phyloP scores from a whole-genome alignment of 495 filamentous ascomycete genomes.

The Neurospora sp. region DNA sequence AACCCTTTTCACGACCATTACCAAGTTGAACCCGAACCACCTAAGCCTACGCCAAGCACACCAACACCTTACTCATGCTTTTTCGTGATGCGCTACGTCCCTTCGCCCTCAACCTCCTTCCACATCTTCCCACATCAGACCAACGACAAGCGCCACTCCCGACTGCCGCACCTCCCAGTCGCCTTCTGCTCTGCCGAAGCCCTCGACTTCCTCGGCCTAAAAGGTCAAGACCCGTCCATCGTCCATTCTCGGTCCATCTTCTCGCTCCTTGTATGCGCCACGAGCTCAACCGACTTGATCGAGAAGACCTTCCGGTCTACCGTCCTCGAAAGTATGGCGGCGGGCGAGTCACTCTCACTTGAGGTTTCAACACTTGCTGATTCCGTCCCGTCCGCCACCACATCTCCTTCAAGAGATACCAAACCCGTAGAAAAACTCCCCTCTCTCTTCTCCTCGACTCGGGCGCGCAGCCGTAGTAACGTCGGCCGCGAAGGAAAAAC shows the following conservation, averaged over 20 bases:
- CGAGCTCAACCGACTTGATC: slow-evolving; percentile 20
- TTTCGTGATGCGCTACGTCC: slow-evolving; percentile 16
- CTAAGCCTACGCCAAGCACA: slow-evolving; percentile 16
- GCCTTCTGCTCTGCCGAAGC: slow-evolving; percentile 20
- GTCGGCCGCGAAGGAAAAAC: slow-evolving; percentile 3
- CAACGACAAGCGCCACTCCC: neutral
- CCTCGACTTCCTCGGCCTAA: slow-evolving; percentile 34
- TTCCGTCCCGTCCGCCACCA: neutral
- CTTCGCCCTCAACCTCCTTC: neutral
- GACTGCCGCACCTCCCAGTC: slow-evolving; percentile 6
- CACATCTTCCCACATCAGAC: neutral
- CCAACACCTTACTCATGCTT: slow-evolving; percentile 43
- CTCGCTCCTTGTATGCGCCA: slow-evolving; percentile 32
- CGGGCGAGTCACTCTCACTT: slow-evolving; percentile 25
- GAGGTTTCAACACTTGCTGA: neutral
- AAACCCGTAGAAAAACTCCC: neutral
- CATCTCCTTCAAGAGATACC: neutral
- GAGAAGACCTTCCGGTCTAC: slow-evolving; percentile 25
- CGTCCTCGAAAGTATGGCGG: slow-evolving; percentile 28
- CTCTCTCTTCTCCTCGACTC: slow-evolving; percentile 13
- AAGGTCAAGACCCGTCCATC: slow-evolving; percentile 17
- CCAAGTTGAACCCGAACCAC: slow-evolving; percentile 14
- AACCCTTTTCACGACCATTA: neutral
- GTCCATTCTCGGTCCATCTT: slow-evolving; percentile 41
- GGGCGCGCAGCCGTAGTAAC: neutral